These are phyloP conservation scores for Alternaria sp. DNA, from an alignment of 2,329 filamentous ascomycete species.

Conservation along the genomic window DNA sequence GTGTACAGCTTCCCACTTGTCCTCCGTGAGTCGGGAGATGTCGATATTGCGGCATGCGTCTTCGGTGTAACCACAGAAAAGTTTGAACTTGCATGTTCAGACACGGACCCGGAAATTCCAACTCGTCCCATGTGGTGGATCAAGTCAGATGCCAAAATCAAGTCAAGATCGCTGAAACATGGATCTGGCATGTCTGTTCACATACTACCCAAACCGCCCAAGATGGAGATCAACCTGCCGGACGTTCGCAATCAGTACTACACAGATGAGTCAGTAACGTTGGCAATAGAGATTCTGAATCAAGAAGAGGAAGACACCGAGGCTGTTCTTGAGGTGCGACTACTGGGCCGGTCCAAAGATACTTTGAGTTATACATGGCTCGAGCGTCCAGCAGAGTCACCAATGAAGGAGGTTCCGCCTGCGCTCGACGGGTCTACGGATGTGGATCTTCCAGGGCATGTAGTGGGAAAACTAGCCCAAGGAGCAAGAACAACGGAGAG, in stretches of 20 bases:
- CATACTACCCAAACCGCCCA: slow-evolving; percentile 88
- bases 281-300: slow-evolving; percentile 78
- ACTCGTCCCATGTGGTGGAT: slow-evolving; percentile 48
- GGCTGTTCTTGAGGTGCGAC: slow-evolving; percentile 72
- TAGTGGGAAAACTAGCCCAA: slow-evolving; percentile 47
- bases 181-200: slow-evolving; percentile 65
- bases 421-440: slow-evolving; percentile 33
- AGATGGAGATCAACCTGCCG: slow-evolving; percentile 78
- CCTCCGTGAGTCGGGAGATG: slow-evolving; percentile 83
- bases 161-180: slow-evolving; percentile 41
- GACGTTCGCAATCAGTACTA: slow-evolving; percentile 78
- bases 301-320: slow-evolving; percentile 82
- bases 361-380: slow-evolving; percentile 59
- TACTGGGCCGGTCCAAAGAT: slow-evolving; percentile 67
- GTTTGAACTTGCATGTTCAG: slow-evolving; percentile 73
- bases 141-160: slow-evolving; percentile 32
- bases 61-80: slow-evolving; percentile 70
- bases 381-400: slow-evolving; percentile 46
- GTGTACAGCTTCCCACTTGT: slow-evolving; percentile 77
- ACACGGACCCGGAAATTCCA: slow-evolving; percentile 55
- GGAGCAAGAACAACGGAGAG: slow-evolving; percentile 44
- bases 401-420: slow-evolving; percentile 43
- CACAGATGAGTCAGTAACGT: slow-evolving; percentile 76
- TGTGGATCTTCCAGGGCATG: slow-evolving; percentile 48
- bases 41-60: slow-evolving; percentile 70